These are phyloP conservation scores for Candida peoriensis DNA, from an alignment of 805 yeast genomes.

Conservation along the genomic window DNA sequence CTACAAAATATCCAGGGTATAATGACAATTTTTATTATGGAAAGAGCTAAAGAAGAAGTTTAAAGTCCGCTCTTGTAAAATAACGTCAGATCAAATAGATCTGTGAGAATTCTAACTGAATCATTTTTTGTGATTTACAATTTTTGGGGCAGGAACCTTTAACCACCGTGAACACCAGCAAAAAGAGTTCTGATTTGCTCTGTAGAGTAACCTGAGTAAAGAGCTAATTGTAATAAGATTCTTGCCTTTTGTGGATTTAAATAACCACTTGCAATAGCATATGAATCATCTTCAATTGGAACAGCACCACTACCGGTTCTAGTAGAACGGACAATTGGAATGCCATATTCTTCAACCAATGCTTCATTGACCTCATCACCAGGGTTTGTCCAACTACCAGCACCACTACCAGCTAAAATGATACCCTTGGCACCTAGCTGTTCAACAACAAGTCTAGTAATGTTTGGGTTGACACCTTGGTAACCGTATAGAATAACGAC, in stretches of 20 bases:
- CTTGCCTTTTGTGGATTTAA: constrained; percentile 62
- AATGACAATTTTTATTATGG: no score
- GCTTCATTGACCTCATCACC: constrained; percentile 40
- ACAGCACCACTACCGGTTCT: constrained; percentile 67
- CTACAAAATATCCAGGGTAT: no score
- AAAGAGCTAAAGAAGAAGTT: no score
- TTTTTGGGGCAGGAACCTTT: no score
- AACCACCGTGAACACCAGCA: constrained; percentile 36
- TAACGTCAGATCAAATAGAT: no score
- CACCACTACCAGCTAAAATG: constrained; percentile 65
- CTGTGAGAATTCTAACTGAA: no score
- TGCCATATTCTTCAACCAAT: constrained; percentile 28
- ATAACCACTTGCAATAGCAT: constrained; percentile 52
- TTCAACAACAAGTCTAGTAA: constrained; percentile 41
- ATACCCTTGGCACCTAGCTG: constrained; percentile 45
- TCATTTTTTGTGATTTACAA: no score
- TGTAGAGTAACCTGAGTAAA: constrained; percentile 30
- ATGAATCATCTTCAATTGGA: constrained; percentile 42
- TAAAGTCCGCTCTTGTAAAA: no score
- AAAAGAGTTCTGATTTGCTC: constrained; percentile 32
- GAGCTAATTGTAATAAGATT: constrained; percentile 51
- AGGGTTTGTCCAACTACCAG: constrained; percentile 45
- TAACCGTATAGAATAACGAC: constrained; percentile 57
- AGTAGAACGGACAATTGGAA: constrained; percentile 57
- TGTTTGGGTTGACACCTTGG: constrained; percentile 47